Base-by-base conservation (phyloP, 2,329 filamentous ascomycete species). In the Colletotrichum sansevieriae region DNA sequence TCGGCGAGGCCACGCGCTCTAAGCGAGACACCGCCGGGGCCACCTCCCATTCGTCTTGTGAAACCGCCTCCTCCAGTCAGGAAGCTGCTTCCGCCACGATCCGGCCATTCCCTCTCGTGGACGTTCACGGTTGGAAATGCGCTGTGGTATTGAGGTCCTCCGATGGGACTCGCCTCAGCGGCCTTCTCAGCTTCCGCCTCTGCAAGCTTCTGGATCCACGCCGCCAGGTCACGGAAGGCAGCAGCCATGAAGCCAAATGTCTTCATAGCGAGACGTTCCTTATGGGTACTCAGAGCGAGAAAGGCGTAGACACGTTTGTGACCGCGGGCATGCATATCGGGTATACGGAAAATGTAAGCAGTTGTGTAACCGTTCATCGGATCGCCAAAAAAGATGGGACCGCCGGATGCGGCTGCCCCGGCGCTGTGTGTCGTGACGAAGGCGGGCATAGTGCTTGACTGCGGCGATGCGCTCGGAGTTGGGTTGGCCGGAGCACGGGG, bases 271-370 rank as follows among this genome's bases (percentile, higher is more conserved):
- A 88, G 79, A 13, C 88, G 84, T 77, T 91, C 89, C 59, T 87
- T 87, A 76, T 91, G 87, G 11, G 88, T 91, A 76, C 85, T 90
- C 54, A 91, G 83, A 2, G 89, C 88, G 67, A 92, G 78, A 68
- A 92, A 88, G 11, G 90, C 90, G 74, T 92, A 92, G 12, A 91
- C 87, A n/a, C 90, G 85, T 77, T 90, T 89, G 72, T 90, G 87
- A 4, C 90, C 90, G 12, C 90, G 87, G 13, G 90, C 90, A 71
- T 90, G 89, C 41, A 90, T 82, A 74, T 92, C 90, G 7, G 89
- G 87, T 47, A 92, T 90, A 29, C 90, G 89, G 74, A 92, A 92
- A 71, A 91, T 90, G 77, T 90, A 91, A 13, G 89, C 90, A 0
- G 89, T 92, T 0, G 90, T 92, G 77, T 91, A 91, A 35, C 90